A percentile compares a stretch with the other conserved stretches of the same genome.
These are phyloP conservation scores for Zasmidium cellare DNA, from an alignment of 2,329 filamentous ascomycete species.

Conservation along the genomic window DNA sequence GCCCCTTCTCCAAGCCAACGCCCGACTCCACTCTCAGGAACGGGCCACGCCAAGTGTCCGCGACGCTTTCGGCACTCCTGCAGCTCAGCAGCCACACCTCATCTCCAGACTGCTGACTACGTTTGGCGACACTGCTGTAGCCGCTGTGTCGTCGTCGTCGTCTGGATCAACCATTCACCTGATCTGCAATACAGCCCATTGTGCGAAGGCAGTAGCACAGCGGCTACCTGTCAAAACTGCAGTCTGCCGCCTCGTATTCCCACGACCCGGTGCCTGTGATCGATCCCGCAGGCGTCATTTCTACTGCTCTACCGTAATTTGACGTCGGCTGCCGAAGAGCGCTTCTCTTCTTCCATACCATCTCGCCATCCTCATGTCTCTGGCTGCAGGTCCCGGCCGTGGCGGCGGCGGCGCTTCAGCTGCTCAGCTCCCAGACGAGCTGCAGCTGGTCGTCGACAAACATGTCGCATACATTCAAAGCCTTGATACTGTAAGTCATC, in stretches of 20 bases:
- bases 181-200: background rate
- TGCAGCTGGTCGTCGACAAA: slow-evolving; percentile 58
- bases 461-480: slow-evolving; percentile 94
- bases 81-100: background rate
- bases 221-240: background rate
- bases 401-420: slow-evolving; percentile 44
- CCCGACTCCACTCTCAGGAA: background rate
- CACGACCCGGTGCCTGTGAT: background rate
- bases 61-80: background rate
- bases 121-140: background rate
- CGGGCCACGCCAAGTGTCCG: background rate
- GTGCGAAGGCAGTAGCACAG: too few relatives aligned
- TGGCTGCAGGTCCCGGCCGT: slow-evolving; percentile 61
- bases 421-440: slow-evolving; percentile 44
- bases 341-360: background rate
- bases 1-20: background rate
- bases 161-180: background rate
- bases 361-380: slow-evolving; percentile 50
- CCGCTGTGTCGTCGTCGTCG: background rate
- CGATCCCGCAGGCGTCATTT: slow-evolving; percentile 5
- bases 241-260: background rate
- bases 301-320: slow-evolving; percentile 5
- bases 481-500: slow-evolving; percentile 76
- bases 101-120: background rate
- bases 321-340: slow-evolving; percentile 6